Base-by-base conservation (phyloP, 1,284 basidiomycete genomes). In the Malassezia arunalokei region DNA sequence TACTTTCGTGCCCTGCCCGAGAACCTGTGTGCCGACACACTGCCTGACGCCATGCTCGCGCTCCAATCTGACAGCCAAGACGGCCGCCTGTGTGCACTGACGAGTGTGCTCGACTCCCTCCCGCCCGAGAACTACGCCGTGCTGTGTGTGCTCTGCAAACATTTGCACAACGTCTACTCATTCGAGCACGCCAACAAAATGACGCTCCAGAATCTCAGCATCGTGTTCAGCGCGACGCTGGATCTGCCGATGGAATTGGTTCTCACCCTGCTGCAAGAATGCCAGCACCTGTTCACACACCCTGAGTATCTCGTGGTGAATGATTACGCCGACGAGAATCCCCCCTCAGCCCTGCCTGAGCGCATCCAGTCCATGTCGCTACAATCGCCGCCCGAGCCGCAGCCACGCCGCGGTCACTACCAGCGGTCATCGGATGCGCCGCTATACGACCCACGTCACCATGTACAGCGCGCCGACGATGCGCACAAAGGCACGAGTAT, bases 181-280 rank as follows among this genome's bases (percentile, higher is more conserved):
- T 89, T 94, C 71, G 81, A 87, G 14, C 73, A 81, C 40, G 77
- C 85, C 55, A 96, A 96, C 81, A 98, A 94, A 79, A 99, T 99
- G 94, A 94, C 86, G 40, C 84, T 98, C 81, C 83, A 91, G 32
- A 99, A 99, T 71, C 88, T 98, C 28, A 90, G 91, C 17, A 98
- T 99, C 58, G 92, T 98, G 29, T 95, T 71, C 31, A 68, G 66
- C 33, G 67, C 68, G 1, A 70, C 68, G 15, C 56, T 72, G 4
- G 59, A 54, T 9, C 71, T 72, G 32, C 35, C 53, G 8, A 37
- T 37, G 2, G 33, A 30, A 7, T 17, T 55, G 11, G 40, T 55
- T 6, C 14, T 38, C 14, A 15, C 35, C 3, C n/a, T 55, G 1
- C n/a, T 48, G 5, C 6, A 37, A 5, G 46, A 54, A n/a, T 31